Evolutionary conservation across 257 asterid genomes (phyloP), one percentile per base, ranked within the genome.

Genomic region (Asclepias syriaca): DNA sequence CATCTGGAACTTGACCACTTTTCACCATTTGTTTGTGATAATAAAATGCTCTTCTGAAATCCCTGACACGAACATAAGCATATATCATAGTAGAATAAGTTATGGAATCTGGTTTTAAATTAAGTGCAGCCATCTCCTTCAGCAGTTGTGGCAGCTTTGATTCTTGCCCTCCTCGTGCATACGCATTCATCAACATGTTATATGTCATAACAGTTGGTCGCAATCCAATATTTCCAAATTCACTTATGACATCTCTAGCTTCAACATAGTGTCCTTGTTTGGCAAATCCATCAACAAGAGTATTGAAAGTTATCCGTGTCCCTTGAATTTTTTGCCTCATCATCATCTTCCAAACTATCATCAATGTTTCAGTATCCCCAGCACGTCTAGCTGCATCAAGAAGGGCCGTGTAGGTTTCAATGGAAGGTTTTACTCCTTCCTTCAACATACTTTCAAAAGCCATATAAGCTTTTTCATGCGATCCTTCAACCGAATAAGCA

Each of bases 51-150:
- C 99, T 86, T 81, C 69, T 91, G 80, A 86, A 95, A 84, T 92
- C 99, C 21, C 97, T 86, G 48, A 88, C 98, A 1, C 99, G 99
- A 37, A 92, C 67, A 75, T 82, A 95, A 6, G 99, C 96, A 76
- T 92, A 90, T 72, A 95, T 95, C 92, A 92, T 90, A 2, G 99
- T 95, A 14, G 95, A 86, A 77, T 86, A 95, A 19, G 99, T 95
- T 37, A 91, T 56, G 3, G 98, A 87, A 83, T 95, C 98, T 6
- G 98, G 97, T 79, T 90, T 91, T 18, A 91, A 77, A 74, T 84
- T 81, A 65, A 86, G 86, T 0, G 91, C 86, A n/a, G 87, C 84
- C 99, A 95, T 95, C 78, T 95, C 99, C 68, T 90, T 87, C 83
- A 95, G 78, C 73, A 95, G 84, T 74, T 85, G 92, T 3, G 98